phyloP scores from a whole-genome alignment of 106 monocot species.

The Dioscorea zingiberensis region DNA sequence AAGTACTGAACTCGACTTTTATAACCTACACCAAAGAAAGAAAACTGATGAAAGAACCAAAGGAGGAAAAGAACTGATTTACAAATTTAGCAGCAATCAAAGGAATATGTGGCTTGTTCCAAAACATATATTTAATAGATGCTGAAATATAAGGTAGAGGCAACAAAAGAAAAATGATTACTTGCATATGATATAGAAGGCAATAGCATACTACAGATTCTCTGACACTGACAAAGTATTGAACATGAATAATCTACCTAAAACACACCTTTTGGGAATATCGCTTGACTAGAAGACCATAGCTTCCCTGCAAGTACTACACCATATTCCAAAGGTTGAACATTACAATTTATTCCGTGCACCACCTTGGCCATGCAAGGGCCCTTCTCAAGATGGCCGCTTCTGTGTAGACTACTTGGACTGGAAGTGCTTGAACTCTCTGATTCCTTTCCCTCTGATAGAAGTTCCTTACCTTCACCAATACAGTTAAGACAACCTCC shows the following conservation, averaged over 20 bases:
- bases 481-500: conserved; percentile 13
- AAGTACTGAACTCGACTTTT: conserved; percentile 77
- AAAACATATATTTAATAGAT: neutral
- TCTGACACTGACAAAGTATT: too few relatives aligned
- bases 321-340: conserved; percentile 72
- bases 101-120: neutral
- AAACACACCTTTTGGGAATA: conserved; percentile 79
- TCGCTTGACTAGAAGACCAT: conserved; percentile 71
- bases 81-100: too few relatives aligned
- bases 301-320: conserved; percentile 47
- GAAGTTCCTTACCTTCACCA: conserved; percentile 14
- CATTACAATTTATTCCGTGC: conserved; percentile 43
- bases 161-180: neutral
- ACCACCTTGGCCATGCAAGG: conserved; percentile 74
- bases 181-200: neutral
- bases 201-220: neutral
- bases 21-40: conserved; percentile 45
- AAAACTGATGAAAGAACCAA: neutral
- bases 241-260: neutral
- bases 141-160: neutral
- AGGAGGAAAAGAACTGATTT: neutral
- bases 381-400: conserved; percentile 42
- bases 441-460: conserved; percentile 22
- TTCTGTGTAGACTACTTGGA: conserved; percentile 21
- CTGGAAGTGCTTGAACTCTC: conserved; percentile 11